Evolutionary conservation across 2,329 filamentous ascomycete genomes (phyloP).

Genomic region (Penicillium sp.): DNA sequence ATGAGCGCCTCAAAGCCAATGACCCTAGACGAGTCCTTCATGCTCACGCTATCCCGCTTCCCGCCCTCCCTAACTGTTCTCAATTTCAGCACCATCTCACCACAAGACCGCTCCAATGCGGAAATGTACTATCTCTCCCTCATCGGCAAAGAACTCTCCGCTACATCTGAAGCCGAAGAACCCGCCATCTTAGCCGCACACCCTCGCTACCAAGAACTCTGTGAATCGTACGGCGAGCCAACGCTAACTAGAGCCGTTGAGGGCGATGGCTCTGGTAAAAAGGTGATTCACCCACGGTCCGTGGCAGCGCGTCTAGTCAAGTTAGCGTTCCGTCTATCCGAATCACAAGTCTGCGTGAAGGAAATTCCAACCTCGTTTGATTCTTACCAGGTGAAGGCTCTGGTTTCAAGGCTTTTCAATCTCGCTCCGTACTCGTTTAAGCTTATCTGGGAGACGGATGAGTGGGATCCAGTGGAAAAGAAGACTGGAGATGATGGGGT

Average conservation of each 20-base stretch:
- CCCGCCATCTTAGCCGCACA: slow-evolving; percentile 62
- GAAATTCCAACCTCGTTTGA: slow-evolving; percentile 75
- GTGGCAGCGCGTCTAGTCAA: slow-evolving; percentile 75
- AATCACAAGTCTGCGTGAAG: slow-evolving; percentile 30
- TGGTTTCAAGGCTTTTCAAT: slow-evolving; percentile 70
- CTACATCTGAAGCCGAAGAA: slow-evolving; percentile 43
- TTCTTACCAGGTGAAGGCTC: slow-evolving; percentile 79
- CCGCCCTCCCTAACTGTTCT: slow-evolving; percentile 62
- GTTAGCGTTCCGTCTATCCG: slow-evolving; percentile 58
- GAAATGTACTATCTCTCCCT: slow-evolving; percentile 91
- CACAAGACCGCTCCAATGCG: slow-evolving; percentile 77
- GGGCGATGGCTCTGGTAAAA: slow-evolving; percentile 19
- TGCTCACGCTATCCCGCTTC: slow-evolving; percentile 80
- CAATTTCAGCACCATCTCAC: slow-evolving; percentile 62
- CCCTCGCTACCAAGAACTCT: slow-evolving; percentile 72
- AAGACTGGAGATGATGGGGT: slow-evolving; percentile 63
- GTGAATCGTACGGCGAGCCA: slow-evolving; percentile 73
- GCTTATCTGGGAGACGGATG: slow-evolving; percentile 85
- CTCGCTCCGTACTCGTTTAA: slow-evolving; percentile 64
- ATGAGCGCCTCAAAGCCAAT: slow-evolving; percentile 44
- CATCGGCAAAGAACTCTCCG: slow-evolving; percentile 71
- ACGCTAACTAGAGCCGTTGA: slow-evolving; percentile 58
- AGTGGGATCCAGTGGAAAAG: slow-evolving; percentile 76
- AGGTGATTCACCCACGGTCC: slow-evolving; percentile 67
- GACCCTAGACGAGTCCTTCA: slow-evolving; percentile 76